A percentile compares a stretch with the other conserved stretches of the same genome.
Conservation (phyloP, 257 asterid species). For the Phtheirospermum japonicum region DNA sequence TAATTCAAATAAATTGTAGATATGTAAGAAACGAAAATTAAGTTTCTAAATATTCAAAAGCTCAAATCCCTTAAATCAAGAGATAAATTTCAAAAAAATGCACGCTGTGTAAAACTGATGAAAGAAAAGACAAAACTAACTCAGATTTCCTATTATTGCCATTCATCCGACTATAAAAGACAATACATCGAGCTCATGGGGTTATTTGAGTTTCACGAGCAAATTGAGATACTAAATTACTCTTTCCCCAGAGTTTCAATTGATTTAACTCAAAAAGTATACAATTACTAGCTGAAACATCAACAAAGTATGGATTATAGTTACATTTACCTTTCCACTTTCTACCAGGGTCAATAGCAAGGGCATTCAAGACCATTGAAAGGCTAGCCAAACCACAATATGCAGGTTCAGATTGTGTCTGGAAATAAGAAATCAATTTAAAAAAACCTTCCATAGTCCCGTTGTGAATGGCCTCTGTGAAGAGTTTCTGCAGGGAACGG, state of each 20-base stretch:
- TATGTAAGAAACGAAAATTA: not conserved
- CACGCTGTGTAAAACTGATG: conserved; percentile 5
- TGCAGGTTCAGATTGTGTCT: conserved; percentile 99
- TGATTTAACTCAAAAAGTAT: conserved; percentile 9
- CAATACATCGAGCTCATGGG: not conserved
- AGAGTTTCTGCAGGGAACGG: conserved; percentile 65
- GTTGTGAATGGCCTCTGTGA: conserved; percentile 79
- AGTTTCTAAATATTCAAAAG: conserved; percentile 4
- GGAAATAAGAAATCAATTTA: conserved; percentile 89
- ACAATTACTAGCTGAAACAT: conserved; percentile 4
- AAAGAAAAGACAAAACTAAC: not conserved
- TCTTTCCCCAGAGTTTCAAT: conserved; percentile 11
- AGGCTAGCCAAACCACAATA: conserved; percentile 99
- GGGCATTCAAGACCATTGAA: conserved; percentile 97
- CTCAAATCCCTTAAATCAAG: conserved; percentile 11
- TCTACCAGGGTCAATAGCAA: conserved; percentile 94
- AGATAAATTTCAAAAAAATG: conserved; percentile 22
- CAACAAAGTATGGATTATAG: not conserved
- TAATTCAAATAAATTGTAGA: not conserved
- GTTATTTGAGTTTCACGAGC: not conserved
- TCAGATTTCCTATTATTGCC: conserved; percentile 15
- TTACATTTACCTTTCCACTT: conserved; percentile 85
- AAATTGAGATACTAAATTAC: conserved; percentile 1
- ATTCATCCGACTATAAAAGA: not conserved
- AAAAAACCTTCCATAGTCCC: conserved; percentile 97